phyloP scores from a whole-genome alignment of 2,329 filamentous ascomycete species.

The Chaetomium sp. region DNA sequence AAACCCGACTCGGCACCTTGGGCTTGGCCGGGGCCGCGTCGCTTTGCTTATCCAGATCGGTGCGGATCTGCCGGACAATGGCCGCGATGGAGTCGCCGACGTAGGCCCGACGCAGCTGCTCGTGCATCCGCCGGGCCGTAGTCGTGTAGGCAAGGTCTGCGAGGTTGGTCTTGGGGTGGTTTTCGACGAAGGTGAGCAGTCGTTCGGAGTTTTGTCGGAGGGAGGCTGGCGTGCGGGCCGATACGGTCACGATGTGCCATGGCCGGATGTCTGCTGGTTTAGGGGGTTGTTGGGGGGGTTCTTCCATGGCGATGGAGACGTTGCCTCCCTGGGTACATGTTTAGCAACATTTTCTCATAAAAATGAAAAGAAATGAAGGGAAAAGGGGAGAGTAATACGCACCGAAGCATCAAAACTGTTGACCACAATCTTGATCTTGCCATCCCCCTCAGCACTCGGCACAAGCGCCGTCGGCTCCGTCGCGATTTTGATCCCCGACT shows the following conservation, averaged over 20 bases:
- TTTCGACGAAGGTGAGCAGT: neutral
- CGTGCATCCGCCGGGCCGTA: neutral
- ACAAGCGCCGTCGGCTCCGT: neutral
- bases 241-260: neutral
- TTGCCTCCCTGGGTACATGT: neutral
- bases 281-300: neutral
- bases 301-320: neutral
- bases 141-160: neutral
- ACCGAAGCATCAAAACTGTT: slow-evolving; percentile 1
- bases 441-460: neutral
- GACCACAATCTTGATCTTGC: neutral
- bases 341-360: neutral
- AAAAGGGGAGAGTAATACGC: neutral
- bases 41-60: neutral
- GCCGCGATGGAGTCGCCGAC: neutral
- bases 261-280: neutral
- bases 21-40: neutral
- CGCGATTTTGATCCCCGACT: neutral
- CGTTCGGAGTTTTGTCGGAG: neutral
- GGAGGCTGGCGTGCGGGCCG: neutral
- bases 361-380: neutral
- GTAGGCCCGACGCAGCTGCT: neutral
- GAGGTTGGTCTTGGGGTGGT: neutral
- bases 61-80: neutral
- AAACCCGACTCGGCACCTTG: neutral